Evolutionary conservation across 106 monocot genomes (phyloP).

Genomic region (Dendrobium chrysotoxum): DNA sequence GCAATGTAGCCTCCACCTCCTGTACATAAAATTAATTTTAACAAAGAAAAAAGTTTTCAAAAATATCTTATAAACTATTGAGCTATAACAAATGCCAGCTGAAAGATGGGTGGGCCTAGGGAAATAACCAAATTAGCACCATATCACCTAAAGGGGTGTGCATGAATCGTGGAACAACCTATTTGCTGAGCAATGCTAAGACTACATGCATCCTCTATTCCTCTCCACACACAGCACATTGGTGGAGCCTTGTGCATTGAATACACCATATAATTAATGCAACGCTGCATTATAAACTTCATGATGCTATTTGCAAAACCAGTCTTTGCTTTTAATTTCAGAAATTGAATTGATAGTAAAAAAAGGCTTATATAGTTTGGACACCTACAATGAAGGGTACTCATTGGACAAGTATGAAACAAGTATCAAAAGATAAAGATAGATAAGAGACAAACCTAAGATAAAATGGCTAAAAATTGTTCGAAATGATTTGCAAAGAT

Average conservation of each 20-base stretch:
- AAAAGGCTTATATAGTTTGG: background rate
- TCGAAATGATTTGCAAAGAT: background rate
- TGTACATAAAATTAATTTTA: slow-evolving; percentile 16
- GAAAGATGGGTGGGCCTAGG: background rate
- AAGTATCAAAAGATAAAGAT: background rate
- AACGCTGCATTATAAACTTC: background rate
- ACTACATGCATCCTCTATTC: background rate
- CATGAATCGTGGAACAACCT: background rate
- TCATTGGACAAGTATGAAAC: background rate
- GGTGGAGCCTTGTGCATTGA: background rate
- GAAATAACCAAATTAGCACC: background rate
- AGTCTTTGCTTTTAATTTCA: background rate
- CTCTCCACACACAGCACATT: background rate
- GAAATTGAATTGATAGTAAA: background rate
- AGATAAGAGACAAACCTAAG: too few species aligned
- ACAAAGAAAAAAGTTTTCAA: background rate
- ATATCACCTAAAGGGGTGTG: background rate
- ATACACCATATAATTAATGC: background rate
- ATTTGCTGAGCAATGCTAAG: background rate
- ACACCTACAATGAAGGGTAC: background rate
- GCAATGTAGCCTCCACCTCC: slow-evolving; percentile 45
- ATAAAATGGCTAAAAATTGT: background rate
- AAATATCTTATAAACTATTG: background rate
- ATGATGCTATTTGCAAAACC: background rate
- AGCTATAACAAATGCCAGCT: background rate